phyloP scores from a whole-genome alignment of 1,284 basidiomycete species.

The Puccinia triticina region DNA sequence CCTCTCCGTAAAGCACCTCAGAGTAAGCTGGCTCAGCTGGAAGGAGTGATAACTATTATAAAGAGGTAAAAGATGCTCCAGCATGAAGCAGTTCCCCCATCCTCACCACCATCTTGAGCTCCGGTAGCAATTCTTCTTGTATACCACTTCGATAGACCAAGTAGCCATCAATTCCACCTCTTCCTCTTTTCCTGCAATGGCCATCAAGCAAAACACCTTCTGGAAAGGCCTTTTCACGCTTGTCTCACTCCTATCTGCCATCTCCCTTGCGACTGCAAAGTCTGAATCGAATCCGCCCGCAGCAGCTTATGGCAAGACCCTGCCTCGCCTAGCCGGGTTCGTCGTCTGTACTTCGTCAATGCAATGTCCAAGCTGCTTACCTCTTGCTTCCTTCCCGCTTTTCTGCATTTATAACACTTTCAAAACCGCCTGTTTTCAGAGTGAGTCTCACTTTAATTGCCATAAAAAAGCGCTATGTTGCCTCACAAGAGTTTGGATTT shows the following conservation, averaged over 20 bases:
- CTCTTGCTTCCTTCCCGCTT: background rate
- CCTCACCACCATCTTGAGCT: no score
- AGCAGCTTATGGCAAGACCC: background rate
- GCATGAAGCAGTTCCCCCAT: no score
- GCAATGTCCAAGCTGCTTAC: background rate
- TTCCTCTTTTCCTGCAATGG: background rate
- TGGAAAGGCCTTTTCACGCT: constrained; percentile 25
- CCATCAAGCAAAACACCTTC: constrained; percentile 20
- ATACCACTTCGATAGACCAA: no score
- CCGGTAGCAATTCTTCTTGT: no score
- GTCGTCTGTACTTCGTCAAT: background rate
- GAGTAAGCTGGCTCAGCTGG: no score
- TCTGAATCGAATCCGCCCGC: no score
- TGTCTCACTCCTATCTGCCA: background rate
- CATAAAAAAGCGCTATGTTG: no score
- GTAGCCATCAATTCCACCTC: no score
- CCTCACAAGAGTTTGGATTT: background rate
- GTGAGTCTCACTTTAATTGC: background rate
- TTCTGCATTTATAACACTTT: no score
- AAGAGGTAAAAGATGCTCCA: no score
- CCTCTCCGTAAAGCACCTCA: no score
- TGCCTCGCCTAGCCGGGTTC: background rate
- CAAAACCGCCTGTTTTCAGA: background rate
- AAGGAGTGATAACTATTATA: no score
- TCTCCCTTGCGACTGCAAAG: background rate